Percentiles rank a stretch among this genome's conserved stretches.
phyloP scores from a whole-genome alignment of 305 asterid species.

The Fraxinus ornus region DNA sequence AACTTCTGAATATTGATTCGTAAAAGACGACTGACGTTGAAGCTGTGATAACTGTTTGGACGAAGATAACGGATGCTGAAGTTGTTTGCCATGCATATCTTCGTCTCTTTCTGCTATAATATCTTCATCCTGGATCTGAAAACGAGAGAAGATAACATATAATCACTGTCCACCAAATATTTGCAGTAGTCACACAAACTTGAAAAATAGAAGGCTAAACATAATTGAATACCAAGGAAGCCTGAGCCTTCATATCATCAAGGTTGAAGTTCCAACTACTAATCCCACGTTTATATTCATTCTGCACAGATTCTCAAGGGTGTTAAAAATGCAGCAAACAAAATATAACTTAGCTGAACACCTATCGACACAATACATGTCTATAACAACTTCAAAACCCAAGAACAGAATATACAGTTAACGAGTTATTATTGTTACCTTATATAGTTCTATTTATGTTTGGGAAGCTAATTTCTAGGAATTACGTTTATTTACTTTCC shows the following conservation, averaged over 20 bases:
- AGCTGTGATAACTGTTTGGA: constrained; percentile 38
- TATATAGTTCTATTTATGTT: no score
- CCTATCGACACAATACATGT: neutral
- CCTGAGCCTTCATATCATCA: constrained; percentile 96
- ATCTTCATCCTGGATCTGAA: constrained; percentile 83
- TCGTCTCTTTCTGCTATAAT: constrained; percentile 55
- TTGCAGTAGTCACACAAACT: neutral
- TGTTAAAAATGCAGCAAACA: constrained; percentile 6
- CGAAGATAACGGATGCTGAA: constrained; percentile 38
- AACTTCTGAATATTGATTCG: constrained; percentile 66
- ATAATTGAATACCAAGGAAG: constrained; percentile 65
- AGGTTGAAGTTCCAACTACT: constrained; percentile 97
- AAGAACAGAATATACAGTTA: neutral
- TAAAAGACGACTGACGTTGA: constrained; percentile 60
- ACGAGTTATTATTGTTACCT: no score
- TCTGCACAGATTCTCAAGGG: constrained; percentile 44
- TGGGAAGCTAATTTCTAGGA: no score
- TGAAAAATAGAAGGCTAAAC: constrained; percentile 9
- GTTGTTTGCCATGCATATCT: constrained; percentile 47
- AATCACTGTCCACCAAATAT: neutral
- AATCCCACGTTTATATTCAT: constrained; percentile 94
- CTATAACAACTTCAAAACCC: neutral
- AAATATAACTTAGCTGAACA: neutral
- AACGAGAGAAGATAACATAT: constrained; percentile 10
- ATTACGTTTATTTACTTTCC: no score